Evolutionary conservation across 352 stramenopile species (phyloP), one percentile per base, ranked within the genome.

Genomic region (Phytopythium cucurbitacearum): DNA sequence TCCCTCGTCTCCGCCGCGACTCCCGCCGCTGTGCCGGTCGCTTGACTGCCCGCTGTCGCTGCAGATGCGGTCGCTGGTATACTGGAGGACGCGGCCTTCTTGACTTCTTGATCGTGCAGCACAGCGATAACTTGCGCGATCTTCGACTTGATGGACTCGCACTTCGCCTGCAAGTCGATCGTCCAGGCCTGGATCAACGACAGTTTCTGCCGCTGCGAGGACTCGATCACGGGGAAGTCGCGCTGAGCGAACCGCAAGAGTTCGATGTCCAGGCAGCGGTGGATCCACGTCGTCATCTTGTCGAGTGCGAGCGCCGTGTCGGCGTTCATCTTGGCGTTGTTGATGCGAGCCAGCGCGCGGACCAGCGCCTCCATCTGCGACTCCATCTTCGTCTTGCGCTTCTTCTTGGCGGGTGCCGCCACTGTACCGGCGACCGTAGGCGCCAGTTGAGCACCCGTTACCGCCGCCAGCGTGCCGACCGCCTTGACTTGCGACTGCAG

Each of bases 311-410:
- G 57, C 4, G 74, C 69, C 51, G 86, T 76, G 39, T 89, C 76
- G 13, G 65, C 67, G 16, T 81, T 76, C 7, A 57, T 89, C 43
- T 64, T 62, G 1, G 74, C 64, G 15, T 63, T 60, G 13, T 71
- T 67, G 2, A 91, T 45, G 0, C 73, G 76, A n/a, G 74, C 71
- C 39, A 83, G 72, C 9, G 76, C 57, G 3, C 69, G 68, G 39
- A 81, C 76, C 33, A 91, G 65, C 28, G 60, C 65, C 54, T 91
- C 80, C 64, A 89, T 73, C 16, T 88, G 76, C 37, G 62, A 72
- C 42, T 85, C 76, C 4, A 76, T 46, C 4, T 66, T 48, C 3
- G 66, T 65, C 43, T 71, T 73, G 35, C 45, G 60, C 59, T 76
- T 84, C 15, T 57, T 65, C 56, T 80, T 85, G 45, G 69, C 71